Evolutionary conservation across 2,329 filamentous ascomycete genomes (phyloP).

Genomic region (Gnomoniopsis sp.): DNA sequence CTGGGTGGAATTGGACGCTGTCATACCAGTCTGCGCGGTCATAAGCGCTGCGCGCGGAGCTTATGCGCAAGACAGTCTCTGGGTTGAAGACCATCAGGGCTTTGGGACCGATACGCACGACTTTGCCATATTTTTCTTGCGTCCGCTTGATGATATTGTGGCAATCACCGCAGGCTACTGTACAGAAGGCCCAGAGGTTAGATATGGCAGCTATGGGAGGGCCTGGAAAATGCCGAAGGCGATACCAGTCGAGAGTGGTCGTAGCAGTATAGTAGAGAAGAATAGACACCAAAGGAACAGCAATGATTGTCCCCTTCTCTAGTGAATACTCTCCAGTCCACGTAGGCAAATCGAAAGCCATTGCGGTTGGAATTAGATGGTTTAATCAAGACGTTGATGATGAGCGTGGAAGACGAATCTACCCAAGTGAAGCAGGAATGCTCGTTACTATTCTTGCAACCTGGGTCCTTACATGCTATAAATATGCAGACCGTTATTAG

Average conservation of each 20-base stretch:
- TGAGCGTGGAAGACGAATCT: too few relatives aligned
- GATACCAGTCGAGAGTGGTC: constrained; percentile 20
- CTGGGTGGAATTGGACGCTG: constrained; percentile 25
- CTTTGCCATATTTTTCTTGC: constrained; percentile 25
- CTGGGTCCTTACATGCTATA: too few relatives aligned
- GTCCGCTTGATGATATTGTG: constrained; percentile 20
- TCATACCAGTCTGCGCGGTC: constrained; percentile 25
- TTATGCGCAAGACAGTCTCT: constrained; percentile 25
- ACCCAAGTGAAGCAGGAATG: too few relatives aligned
- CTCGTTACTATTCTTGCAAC: too few relatives aligned
- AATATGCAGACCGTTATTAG: too few relatives aligned
- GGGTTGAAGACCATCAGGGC: constrained; percentile 25
- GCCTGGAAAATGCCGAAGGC: constrained; percentile 26
- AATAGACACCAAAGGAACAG: neutral
- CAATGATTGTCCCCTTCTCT: too few relatives aligned
- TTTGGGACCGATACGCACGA: constrained; percentile 27
- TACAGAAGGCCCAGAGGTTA: constrained; percentile 25
- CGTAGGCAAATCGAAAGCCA: too few relatives aligned
- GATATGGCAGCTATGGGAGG: constrained; percentile 25
- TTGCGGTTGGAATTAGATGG: too few relatives aligned
- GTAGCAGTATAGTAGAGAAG: neutral
- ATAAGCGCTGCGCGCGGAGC: constrained; percentile 26
- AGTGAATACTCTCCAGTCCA: too few relatives aligned
- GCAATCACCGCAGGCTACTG: constrained; percentile 20
- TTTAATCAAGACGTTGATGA: too few relatives aligned